These are phyloP conservation scores for Dalbergia oliveri DNA, from an alignment of 306 rosid species.

Conservation along the genomic window DNA sequence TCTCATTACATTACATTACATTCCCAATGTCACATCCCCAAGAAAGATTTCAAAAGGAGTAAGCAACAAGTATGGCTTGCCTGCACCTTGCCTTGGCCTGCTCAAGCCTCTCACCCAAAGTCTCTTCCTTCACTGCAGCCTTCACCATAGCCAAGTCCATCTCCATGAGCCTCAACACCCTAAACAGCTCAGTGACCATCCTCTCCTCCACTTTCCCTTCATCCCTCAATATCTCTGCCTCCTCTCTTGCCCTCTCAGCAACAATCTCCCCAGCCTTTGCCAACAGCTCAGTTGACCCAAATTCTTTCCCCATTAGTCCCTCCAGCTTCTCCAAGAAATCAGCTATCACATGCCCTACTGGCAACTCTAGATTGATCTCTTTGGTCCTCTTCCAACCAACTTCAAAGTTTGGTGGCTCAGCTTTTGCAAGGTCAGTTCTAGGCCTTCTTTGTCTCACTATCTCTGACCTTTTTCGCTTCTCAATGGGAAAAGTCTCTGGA, in stretches of 20 bases:
- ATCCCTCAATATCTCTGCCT: slow-evolving; percentile 77
- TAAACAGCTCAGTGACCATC: slow-evolving; percentile 79
- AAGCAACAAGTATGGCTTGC: slow-evolving; percentile 94
- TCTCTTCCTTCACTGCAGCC: slow-evolving; percentile 87
- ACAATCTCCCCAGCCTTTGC: slow-evolving; percentile 86
- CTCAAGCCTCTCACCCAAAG: slow-evolving; percentile 72
- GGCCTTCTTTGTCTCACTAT: slow-evolving; percentile 63
- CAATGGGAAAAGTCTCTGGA: slow-evolving; percentile 77
- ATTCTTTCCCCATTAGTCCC: slow-evolving; percentile 76
- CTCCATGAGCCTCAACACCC: slow-evolving; percentile 87
- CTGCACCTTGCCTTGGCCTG: slow-evolving; percentile 95
- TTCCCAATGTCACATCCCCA: slow-evolving; percentile 21
- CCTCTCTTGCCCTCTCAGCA: slow-evolving; percentile 93
- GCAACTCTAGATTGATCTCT: slow-evolving; percentile 73
- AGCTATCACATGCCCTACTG: slow-evolving; percentile 79
- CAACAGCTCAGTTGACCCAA: slow-evolving; percentile 74
- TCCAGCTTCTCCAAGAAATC: slow-evolving; percentile 90
- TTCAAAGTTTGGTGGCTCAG: slow-evolving; percentile 85
- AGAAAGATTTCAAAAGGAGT: slow-evolving; percentile 64
- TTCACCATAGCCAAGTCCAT: slow-evolving; percentile 96
- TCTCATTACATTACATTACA: slow-evolving; percentile 21
- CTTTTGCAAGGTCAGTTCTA: slow-evolving; percentile 45
- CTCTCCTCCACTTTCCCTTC: slow-evolving; percentile 93
- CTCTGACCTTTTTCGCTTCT: slow-evolving; percentile 82
- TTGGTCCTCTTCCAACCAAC: slow-evolving; percentile 97